phyloP scores from a whole-genome alignment of 257 asterid species.

The Prunella vulgaris region DNA sequence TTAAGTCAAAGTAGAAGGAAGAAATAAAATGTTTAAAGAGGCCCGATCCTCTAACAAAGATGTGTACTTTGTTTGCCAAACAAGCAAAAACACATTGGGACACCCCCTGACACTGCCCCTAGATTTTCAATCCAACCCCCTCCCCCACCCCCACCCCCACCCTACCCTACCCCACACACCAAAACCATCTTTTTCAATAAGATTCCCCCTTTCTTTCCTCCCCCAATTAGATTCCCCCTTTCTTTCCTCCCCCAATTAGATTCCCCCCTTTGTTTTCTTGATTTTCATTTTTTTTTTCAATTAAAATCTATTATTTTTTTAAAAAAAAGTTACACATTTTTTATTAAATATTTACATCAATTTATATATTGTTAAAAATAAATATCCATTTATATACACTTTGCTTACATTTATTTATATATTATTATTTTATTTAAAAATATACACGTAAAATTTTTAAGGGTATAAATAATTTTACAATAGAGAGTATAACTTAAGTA shows the following conservation, averaged over 20 bases:
- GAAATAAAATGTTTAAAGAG: slow-evolving; percentile 8
- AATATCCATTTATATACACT: too few relatives aligned
- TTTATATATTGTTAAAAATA: too few relatives aligned
- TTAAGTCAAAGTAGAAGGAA: background rate
- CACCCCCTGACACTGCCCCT: slow-evolving; percentile 21
- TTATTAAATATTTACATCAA: too few relatives aligned
- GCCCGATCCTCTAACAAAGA: too few relatives aligned
- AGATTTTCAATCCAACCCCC: slow-evolving; percentile 7
- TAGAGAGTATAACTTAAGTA: background rate
- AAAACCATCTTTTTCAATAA: slow-evolving; percentile 22
- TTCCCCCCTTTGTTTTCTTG: background rate
- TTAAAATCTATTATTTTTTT: too few relatives aligned
- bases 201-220: background rate
- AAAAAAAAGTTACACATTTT: too few relatives aligned
- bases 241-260: background rate
- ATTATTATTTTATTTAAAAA: too few relatives aligned
- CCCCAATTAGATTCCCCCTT: background rate
- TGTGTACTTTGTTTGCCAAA: slow-evolving; percentile 27
- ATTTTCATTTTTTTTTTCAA: slow-evolving; percentile 25
- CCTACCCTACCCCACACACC: too few relatives aligned
- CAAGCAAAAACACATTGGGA: slow-evolving; percentile 27
- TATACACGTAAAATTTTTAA: too few relatives aligned
- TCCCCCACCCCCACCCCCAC: too few relatives aligned
- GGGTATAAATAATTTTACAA: too few relatives aligned
- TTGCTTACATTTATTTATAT: too few relatives aligned